phyloP scores from a whole-genome alignment of 164 flowering plant species.

The Vitis riparia region DNA sequence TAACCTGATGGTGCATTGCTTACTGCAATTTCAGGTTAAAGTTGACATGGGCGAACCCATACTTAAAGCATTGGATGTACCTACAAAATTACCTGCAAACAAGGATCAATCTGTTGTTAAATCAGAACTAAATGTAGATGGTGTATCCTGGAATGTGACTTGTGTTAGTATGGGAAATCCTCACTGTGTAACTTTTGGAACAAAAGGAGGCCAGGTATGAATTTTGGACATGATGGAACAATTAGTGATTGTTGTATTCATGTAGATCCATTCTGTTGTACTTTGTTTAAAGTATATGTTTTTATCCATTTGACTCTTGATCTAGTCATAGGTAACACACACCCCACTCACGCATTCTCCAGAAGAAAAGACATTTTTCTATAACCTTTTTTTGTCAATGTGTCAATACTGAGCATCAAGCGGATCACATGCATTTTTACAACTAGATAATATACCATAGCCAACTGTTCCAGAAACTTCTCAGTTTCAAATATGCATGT shows the following conservation, averaged over 20 bases:
- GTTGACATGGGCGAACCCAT: slow-evolving; percentile 98
- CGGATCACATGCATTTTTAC: too few relatives aligned
- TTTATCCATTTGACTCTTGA: too few relatives aligned
- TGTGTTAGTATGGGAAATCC: slow-evolving; percentile 99
- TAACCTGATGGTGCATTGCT: background rate
- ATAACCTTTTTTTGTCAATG: too few relatives aligned
- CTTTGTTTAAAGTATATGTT: background rate
- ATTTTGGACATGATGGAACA: background rate
- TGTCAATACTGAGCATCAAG: too few relatives aligned
- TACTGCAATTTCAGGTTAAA: slow-evolving; percentile 55
- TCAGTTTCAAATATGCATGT: too few relatives aligned
- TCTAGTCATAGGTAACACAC: too few relatives aligned
- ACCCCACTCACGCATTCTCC: too few relatives aligned
- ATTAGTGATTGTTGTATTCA: background rate
- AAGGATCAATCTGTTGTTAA: slow-evolving; percentile 62
- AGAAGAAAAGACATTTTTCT: too few relatives aligned
- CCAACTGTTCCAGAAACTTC: too few relatives aligned
- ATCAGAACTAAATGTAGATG: slow-evolving; percentile 67
- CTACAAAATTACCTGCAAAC: slow-evolving; percentile 70
- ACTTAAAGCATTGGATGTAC: slow-evolving; percentile 69
- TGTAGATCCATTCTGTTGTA: background rate
- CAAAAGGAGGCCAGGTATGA: slow-evolving; percentile 55
- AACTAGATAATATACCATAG: too few relatives aligned
- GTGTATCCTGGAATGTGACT: slow-evolving; percentile 79
- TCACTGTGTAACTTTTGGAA: slow-evolving; percentile 84